Base-by-base conservation (phyloP, 2,329 filamentous ascomycete species). In the Botrytis fragariae region DNA sequence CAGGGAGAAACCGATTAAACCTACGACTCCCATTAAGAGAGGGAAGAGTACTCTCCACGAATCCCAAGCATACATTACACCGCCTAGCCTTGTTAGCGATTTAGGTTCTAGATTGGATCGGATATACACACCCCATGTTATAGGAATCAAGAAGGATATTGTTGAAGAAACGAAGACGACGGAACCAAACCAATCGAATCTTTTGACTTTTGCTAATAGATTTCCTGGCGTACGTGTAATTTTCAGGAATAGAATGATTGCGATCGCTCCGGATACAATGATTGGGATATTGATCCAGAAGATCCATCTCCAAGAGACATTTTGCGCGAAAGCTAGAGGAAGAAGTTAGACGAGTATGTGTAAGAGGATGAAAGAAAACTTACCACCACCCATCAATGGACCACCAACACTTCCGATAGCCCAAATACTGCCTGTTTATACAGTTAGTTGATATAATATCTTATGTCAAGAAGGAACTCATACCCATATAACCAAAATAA, bases 171-270 rank as follows among this genome's bases (percentile, higher is more conserved):
- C 84, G 78, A 93, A 92, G 5, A 93, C 78, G 0, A 86, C 75
- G 7, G 87, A 86, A 1, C 91, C 91, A 45, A 88, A 71, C 85
- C 88, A 93, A 78, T 93, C 91, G 37, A 93, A 86, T 12, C 85
- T 84, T 44, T 81, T 82, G 5, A 89, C 80, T 64, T 80, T 80
- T 16, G 54, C 65, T 14, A 74, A 32, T 1, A 78, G 6, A 9
- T 75, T 75, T 22, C 78, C 78, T 25, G 74, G 73, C 5, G 77
- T 75, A 39, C 77, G 74, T 35, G 77, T 73, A 9, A 80, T 75
- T 51, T 75, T 79, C 7, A 81, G 67, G 69, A 80, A 81, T 18
- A 81, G 57, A 22, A 76, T 67, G 44, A 80, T 78, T 1, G 79
- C 75, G 25, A 78, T 54, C 2, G 74, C 65, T 42, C 79, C 79